Conservation (phyloP, 1,284 basidiomycete species). For the Bjerkandera adusta region DNA sequence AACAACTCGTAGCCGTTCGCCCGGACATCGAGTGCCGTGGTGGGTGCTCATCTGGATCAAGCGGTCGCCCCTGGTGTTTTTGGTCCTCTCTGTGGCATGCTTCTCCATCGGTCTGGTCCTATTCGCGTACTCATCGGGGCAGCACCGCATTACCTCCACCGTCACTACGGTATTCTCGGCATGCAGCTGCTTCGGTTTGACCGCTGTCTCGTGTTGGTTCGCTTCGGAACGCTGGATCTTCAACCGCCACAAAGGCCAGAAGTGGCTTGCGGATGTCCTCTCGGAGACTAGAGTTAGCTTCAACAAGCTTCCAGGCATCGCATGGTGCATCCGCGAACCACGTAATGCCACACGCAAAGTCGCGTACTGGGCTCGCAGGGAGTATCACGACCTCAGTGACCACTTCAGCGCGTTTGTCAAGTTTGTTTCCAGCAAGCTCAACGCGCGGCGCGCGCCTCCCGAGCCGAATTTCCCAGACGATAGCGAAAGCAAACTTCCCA, state of each 20-base stretch:
- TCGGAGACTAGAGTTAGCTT: conserved; percentile 30
- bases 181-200: conserved; percentile 72
- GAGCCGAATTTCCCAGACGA: conserved; percentile 9
- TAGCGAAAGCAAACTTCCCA: conserved; percentile 16
- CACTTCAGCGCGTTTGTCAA: conserved; percentile 1
- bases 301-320: conserved; percentile 36
- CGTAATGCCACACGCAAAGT: conserved; percentile 23
- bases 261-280: conserved; percentile 74
- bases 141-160: conserved; percentile 61
- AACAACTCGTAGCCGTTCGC: conserved; percentile 44
- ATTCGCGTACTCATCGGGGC: conserved; percentile 59
- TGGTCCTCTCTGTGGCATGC: conserved; percentile 69
- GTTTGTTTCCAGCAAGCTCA: conserved; percentile 5
- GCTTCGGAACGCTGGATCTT: conserved; percentile 74
- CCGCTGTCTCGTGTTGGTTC: conserved; percentile 77
- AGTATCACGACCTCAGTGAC: conserved; percentile 21
- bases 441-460: not conserved
- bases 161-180: conserved; percentile 73
- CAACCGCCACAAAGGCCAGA: conserved; percentile 62
- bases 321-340: conserved; percentile 29
- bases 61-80: conserved; percentile 70
- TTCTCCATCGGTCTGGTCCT: conserved; percentile 69
- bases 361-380: conserved; percentile 20
- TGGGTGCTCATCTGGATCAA: conserved; percentile 82
- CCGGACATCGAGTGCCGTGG: conserved; percentile 69